Conservation (phyloP, 352 stramenopile genomes). For the Globisporangium spiculum region DNA sequence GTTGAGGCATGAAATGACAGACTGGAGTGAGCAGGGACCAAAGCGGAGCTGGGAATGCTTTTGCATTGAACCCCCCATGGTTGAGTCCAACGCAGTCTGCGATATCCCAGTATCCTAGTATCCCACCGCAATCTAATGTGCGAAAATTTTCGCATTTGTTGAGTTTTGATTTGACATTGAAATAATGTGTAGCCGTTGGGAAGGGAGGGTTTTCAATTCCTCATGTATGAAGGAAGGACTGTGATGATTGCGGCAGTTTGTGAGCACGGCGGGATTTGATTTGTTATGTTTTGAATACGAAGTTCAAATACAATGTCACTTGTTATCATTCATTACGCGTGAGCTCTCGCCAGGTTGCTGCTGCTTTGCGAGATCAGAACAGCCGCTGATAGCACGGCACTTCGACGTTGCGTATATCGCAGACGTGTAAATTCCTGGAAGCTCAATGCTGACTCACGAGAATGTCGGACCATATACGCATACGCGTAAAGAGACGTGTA, state of each 20-base stretch:
- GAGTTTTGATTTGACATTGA: background rate
- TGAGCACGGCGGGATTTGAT: background rate
- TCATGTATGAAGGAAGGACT: background rate
- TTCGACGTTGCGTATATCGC: background rate
- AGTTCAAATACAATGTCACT: background rate
- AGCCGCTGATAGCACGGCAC: background rate
- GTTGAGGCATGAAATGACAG: background rate
- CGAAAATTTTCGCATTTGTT: background rate
- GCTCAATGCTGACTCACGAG: background rate
- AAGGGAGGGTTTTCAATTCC: background rate
- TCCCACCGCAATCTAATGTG: background rate
- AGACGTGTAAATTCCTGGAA: background rate
- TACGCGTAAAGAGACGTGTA: too few species aligned
- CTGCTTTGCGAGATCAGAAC: background rate
- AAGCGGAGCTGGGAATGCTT: background rate
- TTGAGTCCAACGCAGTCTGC: background rate
- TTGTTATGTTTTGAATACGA: background rate
- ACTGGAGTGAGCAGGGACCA: background rate
- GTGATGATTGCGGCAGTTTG: background rate
- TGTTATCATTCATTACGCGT: background rate
- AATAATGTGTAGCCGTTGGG: background rate
- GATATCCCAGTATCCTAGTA: background rate
- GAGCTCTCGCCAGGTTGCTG: background rate
- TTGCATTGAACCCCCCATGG: background rate
- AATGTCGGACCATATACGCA: background rate